Percentiles rank a stretch among this genome's conserved stretches.
These are phyloP conservation scores for Conoideocrella luteorostrata DNA, from an alignment of 2,329 filamentous ascomycete species.

Conservation along the genomic window DNA sequence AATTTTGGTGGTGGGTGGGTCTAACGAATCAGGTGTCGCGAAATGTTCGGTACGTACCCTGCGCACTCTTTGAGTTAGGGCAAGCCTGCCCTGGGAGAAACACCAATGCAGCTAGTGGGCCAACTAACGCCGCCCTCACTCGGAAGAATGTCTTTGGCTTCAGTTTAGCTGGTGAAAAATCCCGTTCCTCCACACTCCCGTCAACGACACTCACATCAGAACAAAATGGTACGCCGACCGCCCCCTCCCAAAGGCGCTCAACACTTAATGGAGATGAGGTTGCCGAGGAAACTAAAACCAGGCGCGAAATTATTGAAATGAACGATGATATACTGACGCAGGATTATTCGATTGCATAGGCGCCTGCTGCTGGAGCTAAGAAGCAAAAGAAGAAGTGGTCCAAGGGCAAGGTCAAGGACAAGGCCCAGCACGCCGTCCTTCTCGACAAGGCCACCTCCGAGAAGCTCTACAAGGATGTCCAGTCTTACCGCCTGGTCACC, in stretches of 20 bases:
- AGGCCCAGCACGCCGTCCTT: slow-evolving; percentile 98
- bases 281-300: not conserved
- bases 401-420: slow-evolving; percentile 89
- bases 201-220: slow-evolving; percentile 34
- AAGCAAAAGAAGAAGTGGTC: slow-evolving; percentile 50
- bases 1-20: slow-evolving; percentile 30
- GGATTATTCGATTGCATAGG: slow-evolving; percentile 19
- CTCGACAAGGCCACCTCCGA: slow-evolving; percentile 97
- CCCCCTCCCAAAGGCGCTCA: slow-evolving; percentile 5
- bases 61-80: slow-evolving; percentile 29
- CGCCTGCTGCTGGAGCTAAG: slow-evolving; percentile 41
- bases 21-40: slow-evolving; percentile 28
- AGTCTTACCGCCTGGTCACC: slow-evolving; percentile 99
- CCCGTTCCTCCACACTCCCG: slow-evolving; percentile 28
- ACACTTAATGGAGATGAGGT: not conserved
- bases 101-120: too few species aligned
- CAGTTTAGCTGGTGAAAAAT: slow-evolving; percentile 20
- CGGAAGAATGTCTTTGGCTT: slow-evolving; percentile 19
- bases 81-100: slow-evolving; percentile 34
- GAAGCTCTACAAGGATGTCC: slow-evolving; percentile 99
- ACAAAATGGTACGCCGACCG: slow-evolving; percentile 36
- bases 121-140: too few species aligned
- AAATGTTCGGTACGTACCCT: slow-evolving; percentile 22
- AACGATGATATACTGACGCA: slow-evolving; percentile 13
- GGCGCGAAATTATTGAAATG: slow-evolving; percentile 7